These are phyloP conservation scores for Ambrosia artemisiifolia DNA, from an alignment of 129 eudicot species.

Conservation along the genomic window DNA sequence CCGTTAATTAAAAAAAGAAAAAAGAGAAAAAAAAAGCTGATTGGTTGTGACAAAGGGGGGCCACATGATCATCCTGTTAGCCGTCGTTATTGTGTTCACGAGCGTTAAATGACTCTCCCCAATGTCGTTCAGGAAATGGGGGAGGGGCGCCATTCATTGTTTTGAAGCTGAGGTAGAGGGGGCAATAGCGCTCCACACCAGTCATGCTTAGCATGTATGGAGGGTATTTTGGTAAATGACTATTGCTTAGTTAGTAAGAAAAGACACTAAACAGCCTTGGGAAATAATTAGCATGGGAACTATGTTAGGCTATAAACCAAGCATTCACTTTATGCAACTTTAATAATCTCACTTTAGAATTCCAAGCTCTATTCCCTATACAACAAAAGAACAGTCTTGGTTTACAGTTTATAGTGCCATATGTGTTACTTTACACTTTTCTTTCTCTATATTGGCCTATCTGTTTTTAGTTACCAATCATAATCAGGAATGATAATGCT, in stretches of 20 bases:
- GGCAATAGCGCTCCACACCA: too few relatives aligned
- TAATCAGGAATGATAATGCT: constrained; percentile 24
- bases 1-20: too few relatives aligned
- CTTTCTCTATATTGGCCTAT: constrained; percentile 36
- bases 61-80: too few relatives aligned
- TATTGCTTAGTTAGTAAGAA: constrained; percentile 77
- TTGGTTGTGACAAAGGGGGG: too few relatives aligned
- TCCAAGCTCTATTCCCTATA: constrained; percentile 87
- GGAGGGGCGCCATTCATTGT: too few relatives aligned
- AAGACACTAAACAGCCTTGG: constrained; percentile 31
- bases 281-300: constrained; percentile 42
- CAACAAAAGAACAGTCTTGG: constrained; percentile 59
- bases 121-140: too few relatives aligned
- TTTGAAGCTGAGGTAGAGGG: too few relatives aligned
- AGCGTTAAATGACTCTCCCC: too few relatives aligned
- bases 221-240: constrained; percentile 38
- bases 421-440: constrained; percentile 63
- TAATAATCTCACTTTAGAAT: constrained; percentile 86
- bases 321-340: constrained; percentile 70
- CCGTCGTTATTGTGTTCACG: too few relatives aligned
- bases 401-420: constrained; percentile 67
- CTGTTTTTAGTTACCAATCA: constrained; percentile 23
- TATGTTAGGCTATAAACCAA: constrained; percentile 38
- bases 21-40: too few relatives aligned
- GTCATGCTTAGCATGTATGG: background rate